Conservation (phyloP, 176 grass and related monocot genomes). For the Puya raimondii region DNA sequence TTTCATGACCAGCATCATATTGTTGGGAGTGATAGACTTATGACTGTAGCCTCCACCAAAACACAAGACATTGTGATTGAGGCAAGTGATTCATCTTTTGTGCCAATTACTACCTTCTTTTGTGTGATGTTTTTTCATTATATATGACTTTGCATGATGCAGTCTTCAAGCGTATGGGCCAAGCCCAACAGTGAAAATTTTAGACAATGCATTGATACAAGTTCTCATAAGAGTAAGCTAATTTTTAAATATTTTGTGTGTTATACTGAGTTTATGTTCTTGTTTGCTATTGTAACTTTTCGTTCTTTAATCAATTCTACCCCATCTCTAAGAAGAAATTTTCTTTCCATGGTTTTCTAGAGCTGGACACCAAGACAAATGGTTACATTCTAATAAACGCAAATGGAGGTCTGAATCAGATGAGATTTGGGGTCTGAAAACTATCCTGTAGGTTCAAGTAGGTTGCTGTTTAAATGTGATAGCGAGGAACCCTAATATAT, state of each 20-base stretch:
- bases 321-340: constrained; percentile 1
- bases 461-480: constrained; percentile 12
- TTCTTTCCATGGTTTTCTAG: constrained; percentile 36
- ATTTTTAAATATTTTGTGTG: neutral
- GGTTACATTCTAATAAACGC: constrained; percentile 97
- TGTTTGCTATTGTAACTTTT: constrained; percentile 15
- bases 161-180: constrained; percentile 63
- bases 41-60: constrained; percentile 48
- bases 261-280: neutral
- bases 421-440: constrained; percentile 96
- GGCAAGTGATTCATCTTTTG: constrained; percentile 50
- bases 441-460: constrained; percentile 26
- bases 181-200: constrained; percentile 69
- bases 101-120: constrained; percentile 17
- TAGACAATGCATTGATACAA: constrained; percentile 67
- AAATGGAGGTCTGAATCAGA: constrained; percentile 99
- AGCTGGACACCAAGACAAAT: constrained; percentile 57
- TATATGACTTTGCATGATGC: constrained; percentile 28
- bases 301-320: constrained; percentile 4
- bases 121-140: constrained; percentile 6
- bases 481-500: constrained; percentile 14
- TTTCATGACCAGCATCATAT: constrained; percentile 21
- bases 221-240: constrained; percentile 73
- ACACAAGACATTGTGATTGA: constrained; percentile 35
- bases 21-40: constrained; percentile 55